Conservation (phyloP, 2,329 filamentous ascomycete genomes). For the Arthrobotrys conoides region DNA sequence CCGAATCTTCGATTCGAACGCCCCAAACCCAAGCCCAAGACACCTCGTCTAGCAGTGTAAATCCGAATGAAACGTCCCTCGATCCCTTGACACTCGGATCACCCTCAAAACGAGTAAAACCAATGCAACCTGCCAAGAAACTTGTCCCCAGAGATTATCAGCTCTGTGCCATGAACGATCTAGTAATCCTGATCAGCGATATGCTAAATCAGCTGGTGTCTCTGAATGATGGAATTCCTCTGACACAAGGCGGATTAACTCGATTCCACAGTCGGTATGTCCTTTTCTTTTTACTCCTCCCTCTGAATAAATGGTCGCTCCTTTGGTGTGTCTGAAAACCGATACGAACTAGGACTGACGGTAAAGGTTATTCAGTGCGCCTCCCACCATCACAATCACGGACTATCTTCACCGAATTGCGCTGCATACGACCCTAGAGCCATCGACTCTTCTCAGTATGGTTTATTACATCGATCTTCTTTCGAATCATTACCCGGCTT, state of each 20-base stretch:
- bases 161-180: slow-evolving; percentile 82
- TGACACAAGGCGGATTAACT: slow-evolving; percentile 87
- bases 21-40: slow-evolving; percentile 39
- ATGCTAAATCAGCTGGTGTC: slow-evolving; percentile 97
- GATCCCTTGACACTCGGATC: slow-evolving; percentile 57
- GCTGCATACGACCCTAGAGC: slow-evolving; percentile 91
- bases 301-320: slow-evolving; percentile 42
- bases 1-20: slow-evolving; percentile 42
- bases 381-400: slow-evolving; percentile 91
- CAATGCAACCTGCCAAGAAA: slow-evolving; percentile 71
- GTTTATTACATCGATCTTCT: slow-evolving; percentile 98
- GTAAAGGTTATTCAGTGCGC: slow-evolving; percentile 69
- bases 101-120: slow-evolving; percentile 72
- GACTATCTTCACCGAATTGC: slow-evolving; percentile 95
- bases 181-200: slow-evolving; percentile 90
- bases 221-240: slow-evolving; percentile 88
- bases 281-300: slow-evolving; percentile 6
- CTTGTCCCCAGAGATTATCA: slow-evolving; percentile 82
- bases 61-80: slow-evolving; percentile 53
- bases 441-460: slow-evolving; percentile 96
- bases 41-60: slow-evolving; percentile 13
- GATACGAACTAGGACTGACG: slow-evolving; percentile 58
- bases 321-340: slow-evolving; percentile 48
- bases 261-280: slow-evolving; percentile 91
- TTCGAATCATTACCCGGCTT: slow-evolving; percentile 90